These are phyloP conservation scores for Suillus americanus DNA, from an alignment of 768 basidiomycete genomes.

Conservation along the genomic window DNA sequence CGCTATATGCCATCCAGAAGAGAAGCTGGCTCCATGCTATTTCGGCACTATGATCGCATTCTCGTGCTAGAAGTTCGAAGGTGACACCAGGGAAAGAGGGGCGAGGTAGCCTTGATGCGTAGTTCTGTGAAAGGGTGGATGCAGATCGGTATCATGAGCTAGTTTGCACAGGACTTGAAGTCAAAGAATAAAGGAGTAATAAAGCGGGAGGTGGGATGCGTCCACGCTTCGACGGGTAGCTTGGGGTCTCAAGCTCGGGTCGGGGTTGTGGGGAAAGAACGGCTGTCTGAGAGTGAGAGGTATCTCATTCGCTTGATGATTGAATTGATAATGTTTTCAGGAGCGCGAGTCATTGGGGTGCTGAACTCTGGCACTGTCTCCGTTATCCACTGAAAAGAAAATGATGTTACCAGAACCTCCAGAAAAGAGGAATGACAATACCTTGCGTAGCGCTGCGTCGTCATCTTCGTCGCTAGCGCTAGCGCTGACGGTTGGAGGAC, in stretches of 20 bases:
- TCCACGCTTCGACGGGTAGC: background rate
- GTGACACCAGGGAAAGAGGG: background rate
- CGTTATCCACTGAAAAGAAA: background rate
- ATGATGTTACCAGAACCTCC: background rate
- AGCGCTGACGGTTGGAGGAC: background rate
- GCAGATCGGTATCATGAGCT: background rate
- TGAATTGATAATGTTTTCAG: background rate
- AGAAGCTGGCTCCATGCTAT: background rate
- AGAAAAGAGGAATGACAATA: background rate
- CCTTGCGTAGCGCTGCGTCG: background rate
- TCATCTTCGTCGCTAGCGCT: background rate
- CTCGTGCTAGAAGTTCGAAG: background rate
- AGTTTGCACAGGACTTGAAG: background rate
- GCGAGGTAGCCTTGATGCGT: background rate
- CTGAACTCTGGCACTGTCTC: background rate
- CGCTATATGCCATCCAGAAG: background rate
- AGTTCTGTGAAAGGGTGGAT: background rate
- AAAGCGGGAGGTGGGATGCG: background rate
- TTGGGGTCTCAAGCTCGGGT: background rate
- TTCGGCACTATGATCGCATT: background rate
- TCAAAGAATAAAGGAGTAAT: background rate
- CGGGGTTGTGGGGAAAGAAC: conserved; percentile 1
- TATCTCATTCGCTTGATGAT: conserved; percentile 2
- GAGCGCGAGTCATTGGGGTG: background rate
- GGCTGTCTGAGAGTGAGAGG: background rate